These are phyloP conservation scores for Acer yangbiense DNA, from an alignment of 345 rosid species.

Conservation along the genomic window DNA sequence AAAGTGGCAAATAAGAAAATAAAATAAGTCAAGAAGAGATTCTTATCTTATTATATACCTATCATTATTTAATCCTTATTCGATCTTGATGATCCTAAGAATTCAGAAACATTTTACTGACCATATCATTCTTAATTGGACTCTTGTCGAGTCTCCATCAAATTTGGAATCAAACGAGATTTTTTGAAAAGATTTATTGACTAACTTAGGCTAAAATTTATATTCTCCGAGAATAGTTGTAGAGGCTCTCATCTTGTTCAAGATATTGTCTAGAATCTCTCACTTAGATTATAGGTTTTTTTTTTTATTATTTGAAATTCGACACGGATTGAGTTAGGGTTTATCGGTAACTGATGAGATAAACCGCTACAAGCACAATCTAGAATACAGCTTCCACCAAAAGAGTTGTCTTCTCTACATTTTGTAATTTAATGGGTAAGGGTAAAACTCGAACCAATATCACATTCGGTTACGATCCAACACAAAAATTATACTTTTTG, in stretches of 20 bases:
- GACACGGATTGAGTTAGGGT: too few species aligned
- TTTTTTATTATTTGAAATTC: too few species aligned
- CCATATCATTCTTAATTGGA: slow-evolving; percentile 39
- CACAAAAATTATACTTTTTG: slow-evolving; percentile 17
- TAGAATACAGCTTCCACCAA: too few species aligned
- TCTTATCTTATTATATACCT: slow-evolving; percentile 27
- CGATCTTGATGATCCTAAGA: slow-evolving; percentile 36
- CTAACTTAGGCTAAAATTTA: slow-evolving; percentile 10
- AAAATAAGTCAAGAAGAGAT: slow-evolving; percentile 23
- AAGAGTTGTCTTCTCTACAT: too few species aligned
- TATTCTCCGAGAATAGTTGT: slow-evolving; percentile 17
- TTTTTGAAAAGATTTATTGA: slow-evolving; percentile 26
- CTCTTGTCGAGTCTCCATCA: slow-evolving; percentile 35
- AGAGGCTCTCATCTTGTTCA: slow-evolving; percentile 8
- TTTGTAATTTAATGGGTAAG: too few species aligned
- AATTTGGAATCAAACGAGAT: slow-evolving; percentile 37
- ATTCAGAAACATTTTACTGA: slow-evolving; percentile 27
- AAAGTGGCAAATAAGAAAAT: slow-evolving; percentile 24
- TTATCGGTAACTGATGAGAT: too few species aligned
- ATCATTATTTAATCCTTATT: slow-evolving; percentile 26
- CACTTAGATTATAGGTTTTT: neutral
- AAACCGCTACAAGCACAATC: too few species aligned
- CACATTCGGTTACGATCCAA: neutral
- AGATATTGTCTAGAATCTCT: slow-evolving; percentile 34
- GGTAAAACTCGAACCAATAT: too few species aligned